These are phyloP conservation scores for Sporothrix luriei DNA, from an alignment of 2,329 filamentous ascomycete species.

Conservation along the genomic window DNA sequence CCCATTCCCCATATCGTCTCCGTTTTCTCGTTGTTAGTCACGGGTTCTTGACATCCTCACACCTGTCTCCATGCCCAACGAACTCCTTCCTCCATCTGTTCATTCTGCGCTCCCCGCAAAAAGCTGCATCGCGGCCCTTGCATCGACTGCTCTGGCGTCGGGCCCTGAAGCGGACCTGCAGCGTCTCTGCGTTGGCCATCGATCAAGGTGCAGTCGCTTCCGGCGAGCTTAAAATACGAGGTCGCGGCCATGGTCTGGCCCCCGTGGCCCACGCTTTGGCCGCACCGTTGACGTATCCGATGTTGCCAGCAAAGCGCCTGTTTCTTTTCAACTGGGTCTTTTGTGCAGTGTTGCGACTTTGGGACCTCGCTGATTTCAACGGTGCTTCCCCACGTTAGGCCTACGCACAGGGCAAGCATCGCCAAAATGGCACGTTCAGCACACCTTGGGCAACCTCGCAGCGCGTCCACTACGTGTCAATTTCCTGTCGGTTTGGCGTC, in stretches of 20 bases:
- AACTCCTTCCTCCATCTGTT: background rate
- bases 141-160: conserved; percentile 11
- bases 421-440: conserved; percentile 29
- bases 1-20: background rate
- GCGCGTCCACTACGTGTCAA: conserved; percentile 38
- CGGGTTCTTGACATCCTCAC: background rate
- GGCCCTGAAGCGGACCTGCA: conserved; percentile 27
- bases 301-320: conserved; percentile 34
- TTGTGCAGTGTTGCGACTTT: background rate
- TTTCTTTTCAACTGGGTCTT: conserved; percentile 34
- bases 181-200: conserved; percentile 24
- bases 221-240: conserved; percentile 17
- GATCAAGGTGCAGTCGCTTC: background rate
- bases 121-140: conserved; percentile 27
- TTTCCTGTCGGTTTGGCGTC: conserved; percentile 39
- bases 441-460: conserved; percentile 18
- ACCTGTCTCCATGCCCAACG: background rate
- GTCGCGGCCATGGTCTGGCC: conserved; percentile 27
- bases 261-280: conserved; percentile 4
- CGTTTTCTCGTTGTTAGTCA: background rate
- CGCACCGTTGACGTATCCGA: conserved; percentile 26
- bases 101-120: conserved; percentile 22
- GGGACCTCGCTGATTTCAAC: too few relatives aligned
- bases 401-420: conserved; percentile 11
- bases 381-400: conserved; percentile 16